Conservation (phyloP, 2,329 filamentous ascomycete genomes). For the Penicillium hesseltinei region DNA sequence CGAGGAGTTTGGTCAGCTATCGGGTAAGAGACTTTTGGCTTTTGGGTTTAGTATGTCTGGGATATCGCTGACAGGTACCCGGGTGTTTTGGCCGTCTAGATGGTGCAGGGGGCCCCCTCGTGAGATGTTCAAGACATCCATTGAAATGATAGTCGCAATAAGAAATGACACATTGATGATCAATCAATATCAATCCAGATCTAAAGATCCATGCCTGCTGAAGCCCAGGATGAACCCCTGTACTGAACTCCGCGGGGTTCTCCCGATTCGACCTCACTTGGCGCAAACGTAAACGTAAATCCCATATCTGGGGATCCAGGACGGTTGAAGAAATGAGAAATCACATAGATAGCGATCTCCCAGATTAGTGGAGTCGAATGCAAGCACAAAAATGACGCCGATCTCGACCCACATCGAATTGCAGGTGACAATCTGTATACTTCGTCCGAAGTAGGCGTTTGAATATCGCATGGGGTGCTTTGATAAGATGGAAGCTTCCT, state of each 20-base stretch:
- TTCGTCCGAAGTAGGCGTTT: neutral
- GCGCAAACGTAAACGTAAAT: neutral
- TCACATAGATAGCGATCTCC: neutral
- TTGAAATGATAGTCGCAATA: neutral
- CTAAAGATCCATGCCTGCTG: neutral
- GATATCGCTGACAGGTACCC: neutral
- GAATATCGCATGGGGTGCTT: neutral
- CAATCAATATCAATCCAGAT: neutral
- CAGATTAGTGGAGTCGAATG: neutral
- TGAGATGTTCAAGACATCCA: neutral
- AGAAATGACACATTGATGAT: neutral
- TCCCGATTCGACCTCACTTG: neutral
- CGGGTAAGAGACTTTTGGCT: neutral
- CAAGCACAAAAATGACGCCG: neutral
- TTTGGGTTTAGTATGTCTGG: neutral
- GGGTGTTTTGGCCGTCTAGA: neutral
- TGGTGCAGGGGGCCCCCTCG: neutral
- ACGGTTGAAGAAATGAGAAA: neutral
- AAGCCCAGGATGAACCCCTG: too few species aligned
- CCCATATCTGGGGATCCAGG: neutral
- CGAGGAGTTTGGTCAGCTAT: neutral
- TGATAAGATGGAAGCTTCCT: neutral
- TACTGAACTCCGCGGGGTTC: neutral
- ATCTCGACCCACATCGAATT: conserved; percentile 2
- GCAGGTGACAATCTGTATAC: neutral